phyloP scores from a whole-genome alignment of 768 basidiomycete genomes.

The Phylloporus sp. region DNA sequence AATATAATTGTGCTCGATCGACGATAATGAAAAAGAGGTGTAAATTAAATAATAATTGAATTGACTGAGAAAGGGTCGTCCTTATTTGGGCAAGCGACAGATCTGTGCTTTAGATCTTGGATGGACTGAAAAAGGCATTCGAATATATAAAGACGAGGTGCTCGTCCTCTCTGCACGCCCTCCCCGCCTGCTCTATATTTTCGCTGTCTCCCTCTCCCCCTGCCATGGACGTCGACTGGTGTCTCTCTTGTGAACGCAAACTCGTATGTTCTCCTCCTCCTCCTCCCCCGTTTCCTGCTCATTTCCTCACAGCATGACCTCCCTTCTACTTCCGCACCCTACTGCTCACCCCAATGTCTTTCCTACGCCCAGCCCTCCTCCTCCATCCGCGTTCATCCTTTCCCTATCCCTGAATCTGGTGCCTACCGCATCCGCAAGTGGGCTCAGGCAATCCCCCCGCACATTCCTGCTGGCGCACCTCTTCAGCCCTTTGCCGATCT shows the following conservation, averaged over 20 bases:
- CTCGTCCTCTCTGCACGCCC: constrained; percentile 15
- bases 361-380: constrained; percentile 37
- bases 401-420: not conserved
- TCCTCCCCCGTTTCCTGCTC: not conserved
- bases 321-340: constrained; percentile 35
- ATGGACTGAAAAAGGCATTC: constrained; percentile 19
- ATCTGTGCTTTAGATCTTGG: constrained; percentile 24
- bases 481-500: constrained; percentile 24
- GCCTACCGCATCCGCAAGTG: constrained; percentile 24
- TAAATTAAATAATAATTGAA: constrained; percentile 36
- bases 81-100: constrained; percentile 5
- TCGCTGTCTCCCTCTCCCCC: not conserved
- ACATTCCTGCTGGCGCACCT: constrained; percentile 30
- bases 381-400: not conserved
- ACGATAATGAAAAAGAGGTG: constrained; percentile 29
- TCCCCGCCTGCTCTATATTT: constrained; percentile 5
- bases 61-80: constrained; percentile 16
- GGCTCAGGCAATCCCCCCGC: constrained; percentile 29
- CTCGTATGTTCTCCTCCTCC: constrained; percentile 39
- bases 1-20: constrained; percentile 27
- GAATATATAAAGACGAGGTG: constrained; percentile 27
- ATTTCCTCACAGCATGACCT: constrained; percentile 18
- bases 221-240: constrained; percentile 69
- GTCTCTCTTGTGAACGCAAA: constrained; percentile 57
- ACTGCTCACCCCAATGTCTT: constrained; percentile 51